Evolutionary conservation across 2,329 filamentous ascomycete species (phyloP).

Genomic region (Botryotinia narcissicola): DNA sequence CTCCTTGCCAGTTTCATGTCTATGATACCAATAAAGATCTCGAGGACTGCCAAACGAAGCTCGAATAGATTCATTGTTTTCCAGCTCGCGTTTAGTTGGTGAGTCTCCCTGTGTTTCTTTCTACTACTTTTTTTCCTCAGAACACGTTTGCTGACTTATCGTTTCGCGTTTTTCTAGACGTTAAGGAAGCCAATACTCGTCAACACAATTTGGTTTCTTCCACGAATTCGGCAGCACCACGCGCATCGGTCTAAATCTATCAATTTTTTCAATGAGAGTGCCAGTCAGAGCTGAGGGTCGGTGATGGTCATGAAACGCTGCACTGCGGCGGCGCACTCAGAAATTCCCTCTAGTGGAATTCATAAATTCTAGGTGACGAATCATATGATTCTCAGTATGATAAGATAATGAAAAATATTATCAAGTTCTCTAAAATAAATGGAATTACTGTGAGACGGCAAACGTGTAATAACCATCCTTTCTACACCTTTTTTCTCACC

Average conservation of each 20-base stretch:
- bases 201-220: not conserved
- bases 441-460: not conserved
- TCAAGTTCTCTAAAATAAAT: not conserved
- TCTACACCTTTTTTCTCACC: not conserved
- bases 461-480: not conserved
- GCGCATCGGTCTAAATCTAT: not conserved
- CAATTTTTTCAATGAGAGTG: not conserved
- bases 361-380: rapidly evolving
- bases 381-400: not conserved
- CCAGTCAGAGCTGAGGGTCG: not conserved
- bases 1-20: not conserved
- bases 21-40: rapidly evolving
- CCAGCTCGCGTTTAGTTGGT: not conserved
- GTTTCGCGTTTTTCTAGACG: not conserved
- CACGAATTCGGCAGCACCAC: not conserved
- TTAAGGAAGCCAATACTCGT: not conserved
- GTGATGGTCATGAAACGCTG: not conserved
- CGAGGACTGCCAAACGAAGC: not conserved
- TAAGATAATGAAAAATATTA: not conserved
- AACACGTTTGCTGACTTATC: not conserved
- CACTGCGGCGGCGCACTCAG: not conserved
- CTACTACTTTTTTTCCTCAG: not conserved
- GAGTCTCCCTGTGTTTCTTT: not conserved
- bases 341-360: not conserved
- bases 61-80: not conserved